Evolutionary conservation across 176 grass and related monocot genomes (phyloP).

Genomic region (Bothriochloa decipiens): DNA sequence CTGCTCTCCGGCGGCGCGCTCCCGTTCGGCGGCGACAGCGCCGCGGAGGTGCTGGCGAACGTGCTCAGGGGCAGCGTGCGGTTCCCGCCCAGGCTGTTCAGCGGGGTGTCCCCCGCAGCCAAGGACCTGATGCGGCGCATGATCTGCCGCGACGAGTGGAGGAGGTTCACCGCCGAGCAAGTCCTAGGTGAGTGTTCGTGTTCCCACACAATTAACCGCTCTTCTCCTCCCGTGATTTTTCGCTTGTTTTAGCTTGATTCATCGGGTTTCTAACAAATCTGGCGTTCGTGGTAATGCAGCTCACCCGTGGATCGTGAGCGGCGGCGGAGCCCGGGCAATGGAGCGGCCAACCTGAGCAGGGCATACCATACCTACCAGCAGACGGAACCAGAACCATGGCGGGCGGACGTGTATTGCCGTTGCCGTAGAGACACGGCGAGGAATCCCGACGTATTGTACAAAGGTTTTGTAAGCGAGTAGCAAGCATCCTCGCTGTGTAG

Average conservation of each 20-base stretch:
- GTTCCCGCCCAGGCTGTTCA: slow-evolving; percentile 65
- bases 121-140: slow-evolving; percentile 88
- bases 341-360: slow-evolving; percentile 37
- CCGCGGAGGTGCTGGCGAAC: slow-evolving; percentile 62
- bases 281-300: slow-evolving; percentile 45
- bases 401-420: slow-evolving; percentile 30
- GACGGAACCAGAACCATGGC: neutral
- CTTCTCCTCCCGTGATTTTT: too few species aligned
- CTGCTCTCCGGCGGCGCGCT: slow-evolving; percentile 78
- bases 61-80: slow-evolving; percentile 58
- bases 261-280: neutral
- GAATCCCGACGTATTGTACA: slow-evolving; percentile 14
- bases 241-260: neutral
- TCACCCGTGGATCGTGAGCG: slow-evolving; percentile 81
- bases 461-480: slow-evolving; percentile 33
- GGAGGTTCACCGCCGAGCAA: slow-evolving; percentile 81
- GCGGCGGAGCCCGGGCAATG: slow-evolving; percentile 41
- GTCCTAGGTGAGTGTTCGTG: slow-evolving; percentile 75
- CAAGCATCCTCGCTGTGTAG: neutral
- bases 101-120: slow-evolving; percentile 59
- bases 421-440: slow-evolving; percentile 26
- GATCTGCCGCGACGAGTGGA: slow-evolving; percentile 67
- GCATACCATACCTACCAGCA: too few species aligned
- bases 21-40: slow-evolving; percentile 72
- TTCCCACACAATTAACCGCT: too few species aligned